Conservation (phyloP, 371 early-diverging fungal species). For the Spraguea lophii region DNA sequence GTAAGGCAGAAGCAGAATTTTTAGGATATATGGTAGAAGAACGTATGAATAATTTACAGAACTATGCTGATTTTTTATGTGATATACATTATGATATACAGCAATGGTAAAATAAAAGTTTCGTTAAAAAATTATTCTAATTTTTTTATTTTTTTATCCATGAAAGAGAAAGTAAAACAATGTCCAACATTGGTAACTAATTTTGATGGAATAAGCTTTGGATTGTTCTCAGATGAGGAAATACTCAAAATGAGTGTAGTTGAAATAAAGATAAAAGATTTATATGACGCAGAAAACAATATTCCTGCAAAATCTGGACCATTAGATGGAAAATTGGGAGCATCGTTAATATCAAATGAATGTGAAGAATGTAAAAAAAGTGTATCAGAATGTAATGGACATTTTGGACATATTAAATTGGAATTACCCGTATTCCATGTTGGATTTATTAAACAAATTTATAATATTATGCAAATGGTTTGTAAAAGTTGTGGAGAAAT, state of each 20-base stretch:
- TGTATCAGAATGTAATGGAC: conserved; percentile 78
- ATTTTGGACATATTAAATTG: conserved; percentile 80
- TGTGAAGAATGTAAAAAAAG: conserved; percentile 78
- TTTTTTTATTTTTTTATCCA: too few relatives aligned
- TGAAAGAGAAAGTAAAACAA: too few relatives aligned
- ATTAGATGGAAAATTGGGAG: conserved; percentile 39
- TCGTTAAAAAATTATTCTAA: too few relatives aligned
- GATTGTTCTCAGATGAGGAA: conserved; percentile 60
- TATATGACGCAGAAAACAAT: conserved; percentile 63
- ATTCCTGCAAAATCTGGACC: conserved; percentile 40
- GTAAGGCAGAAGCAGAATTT: conserved; percentile 12
- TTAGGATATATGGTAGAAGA: conserved; percentile 19
- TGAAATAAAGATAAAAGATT: conserved; percentile 65
- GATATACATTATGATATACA: conserved; percentile 19
- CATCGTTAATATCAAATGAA: conserved; percentile 53
- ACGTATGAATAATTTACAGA: conserved; percentile 8
- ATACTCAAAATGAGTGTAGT: conserved; percentile 62
- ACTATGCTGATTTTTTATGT: conserved; percentile 15
- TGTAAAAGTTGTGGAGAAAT: conserved; percentile 59
- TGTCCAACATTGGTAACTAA: too few relatives aligned
- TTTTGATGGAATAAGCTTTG: conserved; percentile 65
- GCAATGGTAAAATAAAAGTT: too few relatives aligned
- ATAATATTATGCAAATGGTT: conserved; percentile 70
- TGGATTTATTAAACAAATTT: conserved; percentile 72
- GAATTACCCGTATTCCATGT: conserved; percentile 87